These are phyloP conservation scores for Triadica sebifera DNA, from an alignment of 345 rosid genomes.

Conservation along the genomic window DNA sequence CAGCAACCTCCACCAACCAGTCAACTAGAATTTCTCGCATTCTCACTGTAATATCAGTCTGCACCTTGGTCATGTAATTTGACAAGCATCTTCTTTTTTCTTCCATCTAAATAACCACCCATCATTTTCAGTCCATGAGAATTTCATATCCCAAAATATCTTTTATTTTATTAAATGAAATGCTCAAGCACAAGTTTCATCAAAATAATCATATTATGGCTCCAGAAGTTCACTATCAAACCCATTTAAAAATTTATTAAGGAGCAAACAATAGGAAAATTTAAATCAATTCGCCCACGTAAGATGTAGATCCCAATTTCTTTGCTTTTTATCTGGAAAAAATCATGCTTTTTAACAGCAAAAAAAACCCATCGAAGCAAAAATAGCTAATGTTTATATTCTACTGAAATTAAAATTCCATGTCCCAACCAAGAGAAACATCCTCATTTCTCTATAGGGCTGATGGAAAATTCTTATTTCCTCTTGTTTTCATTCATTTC, in stretches of 20 bases:
- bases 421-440: neutral
- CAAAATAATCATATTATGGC: neutral
- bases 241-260: neutral
- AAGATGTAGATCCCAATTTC: neutral
- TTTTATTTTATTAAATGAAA: neutral
- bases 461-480: neutral
- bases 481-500: neutral
- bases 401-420: neutral
- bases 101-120: constrained; percentile 13
- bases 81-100: constrained; percentile 14
- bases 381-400: neutral
- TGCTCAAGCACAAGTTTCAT: neutral
- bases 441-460: neutral
- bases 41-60: constrained; percentile 15
- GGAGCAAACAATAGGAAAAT: neutral
- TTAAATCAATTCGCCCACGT: neutral
- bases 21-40: constrained; percentile 28
- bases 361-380: neutral
- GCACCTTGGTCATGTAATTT: constrained; percentile 21
- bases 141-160: neutral
- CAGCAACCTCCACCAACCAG: constrained; percentile 29
- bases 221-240: neutral
- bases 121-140: constrained; percentile 3
- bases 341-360: neutral
- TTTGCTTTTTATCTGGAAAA: no score